phyloP scores from a whole-genome alignment of 2,329 filamentous ascomycete species.

The Fusarium hostae region DNA sequence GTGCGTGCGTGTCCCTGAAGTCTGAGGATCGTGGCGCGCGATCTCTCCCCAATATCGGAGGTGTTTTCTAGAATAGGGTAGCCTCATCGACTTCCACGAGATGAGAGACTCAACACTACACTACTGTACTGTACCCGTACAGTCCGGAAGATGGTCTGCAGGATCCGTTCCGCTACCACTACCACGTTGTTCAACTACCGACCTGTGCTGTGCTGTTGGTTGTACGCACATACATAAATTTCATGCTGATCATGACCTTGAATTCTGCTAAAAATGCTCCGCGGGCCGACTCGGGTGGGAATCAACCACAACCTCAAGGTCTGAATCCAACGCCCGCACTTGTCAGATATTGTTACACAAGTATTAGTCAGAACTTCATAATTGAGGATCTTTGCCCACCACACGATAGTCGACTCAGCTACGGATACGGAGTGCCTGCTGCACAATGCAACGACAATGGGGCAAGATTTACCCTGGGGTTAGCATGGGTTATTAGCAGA shows the following conservation, averaged over 20 bases:
- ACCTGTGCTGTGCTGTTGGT: conserved; percentile 4
- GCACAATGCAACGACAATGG: conserved; percentile 17
- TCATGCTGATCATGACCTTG: conserved; percentile 20
- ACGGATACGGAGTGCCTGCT: not conserved
- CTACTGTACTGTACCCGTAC: not conserved
- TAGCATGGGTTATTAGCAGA: conserved; percentile 13
- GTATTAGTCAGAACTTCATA: conserved; percentile 24
- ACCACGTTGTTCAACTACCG: conserved; percentile 39
- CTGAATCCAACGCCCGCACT: conserved; percentile 9
- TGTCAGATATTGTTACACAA: conserved; percentile 14
- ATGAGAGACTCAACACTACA: conserved; percentile 14
- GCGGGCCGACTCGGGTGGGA: conserved; percentile 41
- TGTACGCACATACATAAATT: not conserved
- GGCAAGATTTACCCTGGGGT: conserved; percentile 30
- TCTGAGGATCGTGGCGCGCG: conserved; percentile 38
- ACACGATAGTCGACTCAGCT: conserved; percentile 14
- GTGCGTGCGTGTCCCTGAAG: not conserved
- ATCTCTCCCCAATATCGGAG: conserved; percentile 34
- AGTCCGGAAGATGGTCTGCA: conserved; percentile 27
- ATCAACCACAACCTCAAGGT: not conserved
- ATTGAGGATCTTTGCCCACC: conserved; percentile 14
- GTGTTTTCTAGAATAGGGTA: conserved; percentile 42
- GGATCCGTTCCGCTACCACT: conserved; percentile 22
- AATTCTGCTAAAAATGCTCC: conserved; percentile 33
- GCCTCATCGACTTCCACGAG: conserved; percentile 21